Percentiles rank a stretch among this genome's conserved stretches.
Evolutionary conservation across 2,329 filamentous ascomycete species (phyloP).

Genomic region (Colletotrichum costaricense): DNA sequence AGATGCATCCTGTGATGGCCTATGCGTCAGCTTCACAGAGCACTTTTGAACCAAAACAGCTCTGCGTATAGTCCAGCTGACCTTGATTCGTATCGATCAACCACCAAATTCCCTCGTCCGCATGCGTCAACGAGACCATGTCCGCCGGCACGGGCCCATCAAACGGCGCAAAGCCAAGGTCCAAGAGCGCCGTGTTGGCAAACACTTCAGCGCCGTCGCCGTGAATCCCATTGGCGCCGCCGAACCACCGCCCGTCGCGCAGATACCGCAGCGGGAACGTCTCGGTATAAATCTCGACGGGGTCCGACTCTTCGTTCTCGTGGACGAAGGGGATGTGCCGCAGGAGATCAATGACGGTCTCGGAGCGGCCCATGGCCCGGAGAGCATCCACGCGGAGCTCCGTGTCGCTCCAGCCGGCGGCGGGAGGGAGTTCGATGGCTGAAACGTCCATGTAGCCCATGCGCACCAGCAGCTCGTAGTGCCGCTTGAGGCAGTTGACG

Average conservation of each 20-base stretch:
- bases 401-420: slow-evolving; percentile 30
- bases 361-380: slow-evolving; percentile 35
- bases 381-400: slow-evolving; percentile 33
- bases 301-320: slow-evolving; percentile 27
- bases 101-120: slow-evolving; percentile 33
- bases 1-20: slow-evolving; percentile 17
- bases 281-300: slow-evolving; percentile 30
- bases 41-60: too few species aligned
- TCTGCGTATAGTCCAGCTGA: background rate
- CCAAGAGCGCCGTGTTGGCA: slow-evolving; percentile 21
- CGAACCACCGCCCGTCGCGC: slow-evolving; percentile 33
- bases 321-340: slow-evolving; percentile 31
- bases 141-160: slow-evolving; percentile 31
- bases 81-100: slow-evolving; percentile 29
- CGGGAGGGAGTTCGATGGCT: slow-evolving; percentile 23
- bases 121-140: slow-evolving; percentile 34
- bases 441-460: slow-evolving; percentile 28
- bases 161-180: slow-evolving; percentile 32
- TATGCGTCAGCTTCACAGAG: background rate
- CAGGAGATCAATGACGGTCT: slow-evolving; percentile 29
- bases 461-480: slow-evolving; percentile 32
- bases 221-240: background rate
- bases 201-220: background rate
- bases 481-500: slow-evolving; percentile 30
- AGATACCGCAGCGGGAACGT: slow-evolving; percentile 33